Conservation (phyloP, 257 asterid species). For the Solanum medicagineum region DNA sequence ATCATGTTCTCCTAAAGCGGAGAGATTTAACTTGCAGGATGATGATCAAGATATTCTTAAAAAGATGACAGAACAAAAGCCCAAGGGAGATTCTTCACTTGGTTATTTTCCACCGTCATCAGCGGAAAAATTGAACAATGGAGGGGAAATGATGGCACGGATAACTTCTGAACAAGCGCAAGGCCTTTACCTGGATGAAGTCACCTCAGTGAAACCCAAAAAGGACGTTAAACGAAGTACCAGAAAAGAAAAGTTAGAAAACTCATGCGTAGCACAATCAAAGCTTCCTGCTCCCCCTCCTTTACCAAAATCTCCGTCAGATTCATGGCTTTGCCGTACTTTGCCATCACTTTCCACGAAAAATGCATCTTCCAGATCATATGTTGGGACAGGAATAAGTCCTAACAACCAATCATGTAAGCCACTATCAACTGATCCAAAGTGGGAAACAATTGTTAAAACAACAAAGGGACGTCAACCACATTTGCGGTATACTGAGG, state of each 20-base stretch:
- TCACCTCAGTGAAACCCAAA: background rate
- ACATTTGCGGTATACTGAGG: slow-evolving; percentile 43
- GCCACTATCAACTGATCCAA: slow-evolving; percentile 26
- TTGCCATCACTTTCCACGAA: slow-evolving; percentile 52
- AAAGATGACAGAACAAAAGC: slow-evolving; percentile 12
- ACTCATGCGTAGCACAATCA: background rate
- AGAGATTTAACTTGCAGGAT: slow-evolving; percentile 2
- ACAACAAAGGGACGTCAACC: slow-evolving; percentile 34
- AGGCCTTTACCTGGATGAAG: background rate
- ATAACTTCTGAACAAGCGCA: slow-evolving; percentile 15
- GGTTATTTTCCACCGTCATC: slow-evolving; percentile 7
- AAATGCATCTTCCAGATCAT: slow-evolving; percentile 12
- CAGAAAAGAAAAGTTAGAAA: slow-evolving; percentile 2
- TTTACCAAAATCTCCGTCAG: slow-evolving; percentile 72
- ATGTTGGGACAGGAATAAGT: slow-evolving; percentile 16
- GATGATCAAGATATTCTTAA: slow-evolving; percentile 5
- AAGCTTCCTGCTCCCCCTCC: slow-evolving; percentile 49
- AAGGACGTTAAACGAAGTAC: slow-evolving; percentile 6
- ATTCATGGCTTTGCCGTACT: slow-evolving; percentile 91
- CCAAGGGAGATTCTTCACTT: slow-evolving; percentile 10
- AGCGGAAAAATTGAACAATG: background rate
- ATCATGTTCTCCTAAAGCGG: slow-evolving; percentile 9
- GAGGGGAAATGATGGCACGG: background rate
- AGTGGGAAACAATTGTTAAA: slow-evolving; percentile 61
- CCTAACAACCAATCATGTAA: slow-evolving; percentile 13